A percentile compares a stretch with the other conserved stretches of the same genome.
These are phyloP conservation scores for Suhomyces emberorum DNA, from an alignment of 805 yeast genomes.

Conservation along the genomic window DNA sequence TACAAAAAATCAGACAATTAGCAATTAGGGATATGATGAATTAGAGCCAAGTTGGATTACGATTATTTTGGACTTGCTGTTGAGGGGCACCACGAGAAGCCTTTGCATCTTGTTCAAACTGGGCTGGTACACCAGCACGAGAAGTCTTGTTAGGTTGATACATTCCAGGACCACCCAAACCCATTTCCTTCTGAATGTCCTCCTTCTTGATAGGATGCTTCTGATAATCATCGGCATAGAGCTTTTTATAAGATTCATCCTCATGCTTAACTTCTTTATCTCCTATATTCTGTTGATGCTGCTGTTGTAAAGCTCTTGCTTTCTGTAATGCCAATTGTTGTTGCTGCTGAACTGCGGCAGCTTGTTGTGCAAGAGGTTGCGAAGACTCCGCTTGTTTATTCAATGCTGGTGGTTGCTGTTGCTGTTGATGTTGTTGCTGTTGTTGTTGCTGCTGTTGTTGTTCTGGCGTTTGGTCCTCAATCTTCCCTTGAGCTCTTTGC, in stretches of 20 bases:
- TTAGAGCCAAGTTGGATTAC: slow-evolving; percentile 9
- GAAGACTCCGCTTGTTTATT: background rate
- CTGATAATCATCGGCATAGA: slow-evolving; percentile 3
- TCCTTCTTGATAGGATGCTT: background rate
- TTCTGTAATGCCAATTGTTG: slow-evolving; percentile 7
- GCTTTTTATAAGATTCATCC: background rate
- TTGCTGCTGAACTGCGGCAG: slow-evolving; percentile 6
- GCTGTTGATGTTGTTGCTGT: slow-evolving; percentile 10
- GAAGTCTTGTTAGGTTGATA: slow-evolving; percentile 1
- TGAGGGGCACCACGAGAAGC: slow-evolving; percentile 8
- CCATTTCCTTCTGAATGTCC: background rate
- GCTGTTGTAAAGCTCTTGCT: slow-evolving; percentile 7
- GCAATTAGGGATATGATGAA: too few species aligned
- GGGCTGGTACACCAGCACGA: background rate
- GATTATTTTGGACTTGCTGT: slow-evolving; percentile 12
- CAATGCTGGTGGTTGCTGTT: too few species aligned
- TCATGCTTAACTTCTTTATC: background rate
- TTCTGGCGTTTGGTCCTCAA: slow-evolving; percentile 20
- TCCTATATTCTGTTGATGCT: slow-evolving; percentile 20
- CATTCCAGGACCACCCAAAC: background rate
- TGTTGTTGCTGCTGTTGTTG: slow-evolving; percentile 19
- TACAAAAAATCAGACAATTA: too few species aligned
- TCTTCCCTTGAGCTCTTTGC: slow-evolving; percentile 41
- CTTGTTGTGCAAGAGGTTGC: background rate
- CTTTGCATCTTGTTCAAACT: slow-evolving; percentile 3